Base-by-base conservation (phyloP, 1,139 yeast genomes). In the Suhomyces wounanorum region DNA sequence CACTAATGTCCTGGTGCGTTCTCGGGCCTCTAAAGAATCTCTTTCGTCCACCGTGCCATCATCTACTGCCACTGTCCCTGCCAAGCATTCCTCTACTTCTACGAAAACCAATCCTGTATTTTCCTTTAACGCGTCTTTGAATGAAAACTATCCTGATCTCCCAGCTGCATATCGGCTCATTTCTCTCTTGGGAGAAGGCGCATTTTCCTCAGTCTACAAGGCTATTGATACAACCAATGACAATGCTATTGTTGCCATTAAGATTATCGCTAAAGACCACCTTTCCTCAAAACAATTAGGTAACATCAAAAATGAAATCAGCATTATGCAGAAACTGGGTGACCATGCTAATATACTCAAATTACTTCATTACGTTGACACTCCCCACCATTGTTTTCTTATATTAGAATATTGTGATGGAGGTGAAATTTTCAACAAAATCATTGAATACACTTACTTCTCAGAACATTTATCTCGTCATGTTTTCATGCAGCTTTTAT, bases 401-500 rank as follows among this genome's bases (percentile, higher is more conserved):
- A 77, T 94, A 8, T 83, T 92, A 59, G 99, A 95, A 65, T 78
- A 89, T 50, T 86, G 94, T 46, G 82, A 86, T 48, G 99, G 99
- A 16, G 99, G 99, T 26, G 99, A 95, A 69, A 84, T 94, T 36
- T 94, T 94, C 71, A 94, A 91, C 62, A 95, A 91, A 67, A 91
- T 94, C 61, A 96, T 94, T 38, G 87, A 90, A 59, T 85, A 83
- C 60, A 94, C 99, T 0, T 94, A 94, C 70, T 88, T 94, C 65
- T 82, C 91, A 43, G 99, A 94, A 66, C 86, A 86, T 56, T 75
- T 94, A 50, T 78, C 96, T 7, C 78, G 96, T 43, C 97, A 92
- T 70, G 87, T 92, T 11, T 89, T 94, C 53, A 71, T 78, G 43
- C 99, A 94, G 66, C 84, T 94, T 46, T 90, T 96, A 9, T 77